A percentile compares a stretch with the other conserved stretches of the same genome.
Evolutionary conservation across 257 asterid genomes (phyloP).

Genomic region (Ballota nigra): DNA sequence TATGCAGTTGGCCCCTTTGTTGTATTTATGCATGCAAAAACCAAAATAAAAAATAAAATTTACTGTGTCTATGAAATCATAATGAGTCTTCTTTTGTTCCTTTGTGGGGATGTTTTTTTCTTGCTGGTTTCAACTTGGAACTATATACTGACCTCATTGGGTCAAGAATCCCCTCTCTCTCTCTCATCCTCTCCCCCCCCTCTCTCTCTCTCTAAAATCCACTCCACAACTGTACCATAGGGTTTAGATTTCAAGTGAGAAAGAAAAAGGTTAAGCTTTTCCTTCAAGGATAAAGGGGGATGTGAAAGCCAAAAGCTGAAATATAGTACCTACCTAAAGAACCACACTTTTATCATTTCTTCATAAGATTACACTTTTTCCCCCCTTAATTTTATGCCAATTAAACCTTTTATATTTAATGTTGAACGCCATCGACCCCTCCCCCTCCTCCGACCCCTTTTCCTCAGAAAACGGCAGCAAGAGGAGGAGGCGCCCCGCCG

Average conservation of each 20-base stretch:
- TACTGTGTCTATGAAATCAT: constrained; percentile 35
- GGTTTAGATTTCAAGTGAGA: constrained; percentile 8
- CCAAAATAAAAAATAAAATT: neutral
- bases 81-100: constrained; percentile 44
- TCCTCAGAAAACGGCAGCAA: constrained; percentile 44
- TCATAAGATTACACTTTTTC: no score
- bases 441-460: constrained; percentile 39
- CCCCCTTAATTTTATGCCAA: neutral
- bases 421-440: constrained; percentile 34
- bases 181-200: neutral
- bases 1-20: constrained; percentile 20
- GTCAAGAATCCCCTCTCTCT: constrained; percentile 22
- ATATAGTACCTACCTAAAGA: constrained; percentile 42
- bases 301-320: constrained; percentile 50
- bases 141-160: constrained; percentile 28
- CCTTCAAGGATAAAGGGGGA: neutral
- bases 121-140: constrained; percentile 28
- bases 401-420: constrained; percentile 27
- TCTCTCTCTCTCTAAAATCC: constrained; percentile 13
- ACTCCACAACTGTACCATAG: constrained; percentile 27
- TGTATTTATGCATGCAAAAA: constrained; percentile 43
- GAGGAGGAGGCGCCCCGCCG: constrained; percentile 77
- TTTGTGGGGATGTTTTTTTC: constrained; percentile 35
- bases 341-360: constrained; percentile 37
- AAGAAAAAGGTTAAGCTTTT: neutral